Evolutionary conservation across 176 grass and related monocot species (phyloP).

Genomic region (Poa pratensis): DNA sequence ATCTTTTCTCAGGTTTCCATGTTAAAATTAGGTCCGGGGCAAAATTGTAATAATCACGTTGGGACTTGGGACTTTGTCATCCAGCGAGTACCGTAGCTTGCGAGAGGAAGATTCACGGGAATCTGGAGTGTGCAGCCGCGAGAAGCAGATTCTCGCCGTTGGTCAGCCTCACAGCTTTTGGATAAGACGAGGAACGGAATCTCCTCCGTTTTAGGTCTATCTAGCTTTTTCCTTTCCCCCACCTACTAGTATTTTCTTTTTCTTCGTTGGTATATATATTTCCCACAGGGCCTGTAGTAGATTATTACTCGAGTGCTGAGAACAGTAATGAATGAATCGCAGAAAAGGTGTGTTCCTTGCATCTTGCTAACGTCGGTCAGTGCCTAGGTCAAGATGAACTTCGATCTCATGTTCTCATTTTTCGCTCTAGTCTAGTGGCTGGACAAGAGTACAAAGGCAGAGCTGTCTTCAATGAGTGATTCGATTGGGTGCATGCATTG

Average conservation of each 20-base stretch:
- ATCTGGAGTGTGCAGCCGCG: not conserved
- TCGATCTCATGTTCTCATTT: not conserved
- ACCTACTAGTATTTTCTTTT: too few species aligned
- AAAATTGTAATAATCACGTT: not conserved
- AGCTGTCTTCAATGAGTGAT: not conserved
- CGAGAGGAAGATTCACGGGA: not conserved
- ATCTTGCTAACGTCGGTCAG: not conserved
- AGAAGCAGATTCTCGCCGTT: not conserved
- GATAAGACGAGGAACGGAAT: slow-evolving; percentile 9
- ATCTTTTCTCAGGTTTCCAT: not conserved
- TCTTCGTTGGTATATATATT: too few species aligned
- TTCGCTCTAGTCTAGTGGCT: not conserved
- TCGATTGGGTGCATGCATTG: not conserved
- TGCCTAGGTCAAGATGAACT: not conserved
- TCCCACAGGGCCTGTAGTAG: too few species aligned
- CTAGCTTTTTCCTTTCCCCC: too few species aligned
- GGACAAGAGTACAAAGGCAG: not conserved
- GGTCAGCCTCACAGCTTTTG: not conserved
- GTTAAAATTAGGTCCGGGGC: not conserved
- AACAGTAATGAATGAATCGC: too few species aligned
- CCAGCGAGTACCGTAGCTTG: not conserved
- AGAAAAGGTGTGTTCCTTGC: not conserved
- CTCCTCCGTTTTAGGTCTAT: not conserved
- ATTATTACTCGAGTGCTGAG: not conserved
- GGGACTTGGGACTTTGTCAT: not conserved